Evolutionary conservation across 257 asterid genomes (phyloP).

Genomic region (Penstemon davidsonii): DNA sequence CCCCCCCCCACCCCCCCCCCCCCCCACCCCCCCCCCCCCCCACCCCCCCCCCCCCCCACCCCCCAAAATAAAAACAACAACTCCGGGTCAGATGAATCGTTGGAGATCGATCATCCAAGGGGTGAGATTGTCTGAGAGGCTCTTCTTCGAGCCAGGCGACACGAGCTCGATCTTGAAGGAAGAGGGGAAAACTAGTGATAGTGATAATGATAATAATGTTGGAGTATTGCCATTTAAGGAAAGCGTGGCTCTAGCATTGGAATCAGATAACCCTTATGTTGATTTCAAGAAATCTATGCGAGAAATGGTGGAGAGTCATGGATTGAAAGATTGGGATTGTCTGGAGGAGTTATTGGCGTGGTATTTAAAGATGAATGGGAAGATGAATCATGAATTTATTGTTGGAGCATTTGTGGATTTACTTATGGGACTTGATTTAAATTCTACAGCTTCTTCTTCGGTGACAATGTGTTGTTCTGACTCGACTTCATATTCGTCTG

Average conservation of each 20-base stretch:
- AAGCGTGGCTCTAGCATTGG: constrained; percentile 69
- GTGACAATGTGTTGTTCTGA: constrained; percentile 22
- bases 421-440: constrained; percentile 32
- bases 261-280: constrained; percentile 71
- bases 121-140: constrained; percentile 57
- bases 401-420: constrained; percentile 82
- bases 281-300: constrained; percentile 89
- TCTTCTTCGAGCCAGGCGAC: constrained; percentile 71
- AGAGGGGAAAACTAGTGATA: background rate
- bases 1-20: too few relatives aligned
- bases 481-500: constrained; percentile 48
- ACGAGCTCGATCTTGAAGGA: constrained; percentile 48
- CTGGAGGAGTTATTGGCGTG: constrained; percentile 77
- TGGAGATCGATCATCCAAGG: constrained; percentile 59
- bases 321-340: constrained; percentile 73
- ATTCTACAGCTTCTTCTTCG: constrained; percentile 12
- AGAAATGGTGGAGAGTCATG: constrained; percentile 86
- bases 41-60: too few relatives aligned
- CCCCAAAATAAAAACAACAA: constrained; percentile 24
- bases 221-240: constrained; percentile 44
- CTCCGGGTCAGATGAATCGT: constrained; percentile 11
- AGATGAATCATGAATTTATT: constrained; percentile 60
- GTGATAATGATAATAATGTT: background rate
- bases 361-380: constrained; percentile 77
- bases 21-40: too few relatives aligned